Evolutionary conservation across 345 rosid species (phyloP).

Genomic region (Rhodamnia rubescens): DNA sequence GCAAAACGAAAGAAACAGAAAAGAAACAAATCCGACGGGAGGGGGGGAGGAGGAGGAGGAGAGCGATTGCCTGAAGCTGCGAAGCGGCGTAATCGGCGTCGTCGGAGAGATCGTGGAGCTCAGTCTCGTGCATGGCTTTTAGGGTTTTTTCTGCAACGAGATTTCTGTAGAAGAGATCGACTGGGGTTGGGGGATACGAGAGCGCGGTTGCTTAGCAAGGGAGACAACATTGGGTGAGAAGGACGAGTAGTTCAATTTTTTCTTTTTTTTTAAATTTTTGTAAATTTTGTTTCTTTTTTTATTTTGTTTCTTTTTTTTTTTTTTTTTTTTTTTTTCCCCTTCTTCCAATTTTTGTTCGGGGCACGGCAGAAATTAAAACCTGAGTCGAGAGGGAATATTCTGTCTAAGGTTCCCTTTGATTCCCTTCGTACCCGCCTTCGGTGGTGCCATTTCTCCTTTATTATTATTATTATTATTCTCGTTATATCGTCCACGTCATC

Average conservation of each 20-base stretch:
- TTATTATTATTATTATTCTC: background rate
- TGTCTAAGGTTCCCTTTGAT: background rate
- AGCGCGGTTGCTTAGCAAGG: background rate
- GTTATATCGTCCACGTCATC: background rate
- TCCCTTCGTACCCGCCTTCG: background rate
- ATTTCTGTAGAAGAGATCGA: background rate
- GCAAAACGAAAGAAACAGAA: background rate
- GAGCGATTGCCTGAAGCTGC: slow-evolving; percentile 48
- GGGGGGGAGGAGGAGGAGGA: background rate
- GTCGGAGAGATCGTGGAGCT: slow-evolving; percentile 83
- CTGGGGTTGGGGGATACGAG: background rate
- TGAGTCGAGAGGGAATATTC: background rate
- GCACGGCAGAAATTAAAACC: background rate
- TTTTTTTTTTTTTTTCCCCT: background rate
- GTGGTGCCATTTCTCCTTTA: too few relatives aligned
- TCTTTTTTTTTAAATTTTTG: fast-evolving
- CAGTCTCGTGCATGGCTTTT: slow-evolving; percentile 60
- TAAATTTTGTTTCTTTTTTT: too few relatives aligned
- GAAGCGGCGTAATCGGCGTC: slow-evolving; percentile 98
- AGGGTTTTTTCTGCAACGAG: background rate
- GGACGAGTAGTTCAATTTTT: background rate
- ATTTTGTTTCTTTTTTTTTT: background rate
- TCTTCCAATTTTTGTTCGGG: background rate
- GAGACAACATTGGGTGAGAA: background rate
- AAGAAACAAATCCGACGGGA: background rate